phyloP scores from a whole-genome alignment of 2,329 filamentous ascomycete genomes.

The Aureobasidium sp. region DNA sequence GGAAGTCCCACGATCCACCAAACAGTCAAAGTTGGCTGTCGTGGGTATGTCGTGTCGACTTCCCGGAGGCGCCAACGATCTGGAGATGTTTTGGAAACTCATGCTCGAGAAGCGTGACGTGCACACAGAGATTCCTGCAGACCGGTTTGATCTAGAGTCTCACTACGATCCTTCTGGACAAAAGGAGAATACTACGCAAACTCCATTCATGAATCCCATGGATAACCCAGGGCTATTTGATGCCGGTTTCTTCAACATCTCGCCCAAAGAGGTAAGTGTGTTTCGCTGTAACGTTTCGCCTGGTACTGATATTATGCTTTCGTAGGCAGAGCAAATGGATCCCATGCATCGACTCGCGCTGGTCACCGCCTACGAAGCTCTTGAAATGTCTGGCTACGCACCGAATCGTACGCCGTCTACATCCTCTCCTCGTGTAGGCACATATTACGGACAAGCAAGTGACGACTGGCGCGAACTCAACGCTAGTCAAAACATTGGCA shows the following conservation, averaged over 20 bases:
- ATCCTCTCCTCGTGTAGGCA: constrained; percentile 25
- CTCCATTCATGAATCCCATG: constrained; percentile 45
- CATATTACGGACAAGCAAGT: constrained; percentile 29
- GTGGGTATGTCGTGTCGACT: constrained; percentile 24
- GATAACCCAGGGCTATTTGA: constrained; percentile 72
- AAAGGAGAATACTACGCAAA: not conserved
- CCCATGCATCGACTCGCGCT: constrained; percentile 21
- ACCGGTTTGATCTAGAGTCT: not conserved
- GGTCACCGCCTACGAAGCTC: constrained; percentile 24
- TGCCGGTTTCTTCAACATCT: constrained; percentile 80
- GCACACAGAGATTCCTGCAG: not conserved
- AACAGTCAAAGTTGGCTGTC: constrained; percentile 21
- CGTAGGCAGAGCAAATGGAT: constrained; percentile 56
- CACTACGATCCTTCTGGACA: not conserved
- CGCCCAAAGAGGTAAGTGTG: constrained; percentile 53
- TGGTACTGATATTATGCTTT: too few species aligned
- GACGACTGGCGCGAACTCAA: constrained; percentile 61
- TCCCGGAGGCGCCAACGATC: constrained; percentile 20
- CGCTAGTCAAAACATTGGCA: constrained; percentile 62
- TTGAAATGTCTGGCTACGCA: constrained; percentile 24
- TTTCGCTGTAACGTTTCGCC: too few species aligned
- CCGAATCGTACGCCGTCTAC: constrained; percentile 27
- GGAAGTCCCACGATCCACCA: constrained; percentile 15
- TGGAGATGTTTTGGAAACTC: not conserved
- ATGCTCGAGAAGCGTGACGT: not conserved